These are phyloP conservation scores for Tolypocladium guangdongense DNA, from an alignment of 2,329 filamentous ascomycete genomes.

Conservation along the genomic window DNA sequence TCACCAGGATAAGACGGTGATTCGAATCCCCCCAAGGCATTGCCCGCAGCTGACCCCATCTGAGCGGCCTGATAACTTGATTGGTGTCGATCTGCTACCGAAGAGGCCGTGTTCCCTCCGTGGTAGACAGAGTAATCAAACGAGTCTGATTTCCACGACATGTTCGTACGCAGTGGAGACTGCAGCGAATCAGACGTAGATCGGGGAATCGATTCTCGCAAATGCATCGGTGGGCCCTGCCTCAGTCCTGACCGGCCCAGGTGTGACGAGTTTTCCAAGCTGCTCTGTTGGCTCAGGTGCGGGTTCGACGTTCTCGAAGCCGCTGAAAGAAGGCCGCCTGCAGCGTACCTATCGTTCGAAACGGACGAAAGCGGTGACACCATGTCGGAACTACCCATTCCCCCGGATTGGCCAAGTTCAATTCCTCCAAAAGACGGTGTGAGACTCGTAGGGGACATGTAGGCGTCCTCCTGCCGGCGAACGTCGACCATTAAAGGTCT, in stretches of 20 bases:
- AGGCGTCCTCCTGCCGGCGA: constrained; percentile 51
- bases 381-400: constrained; percentile 41
- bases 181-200: constrained; percentile 47
- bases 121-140: constrained; percentile 47
- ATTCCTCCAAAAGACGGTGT: constrained; percentile 58
- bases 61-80: constrained; percentile 40
- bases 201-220: constrained; percentile 45
- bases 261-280: constrained; percentile 15
- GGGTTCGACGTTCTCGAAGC: constrained; percentile 29
- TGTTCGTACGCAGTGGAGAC: constrained; percentile 46
- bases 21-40: constrained; percentile 37
- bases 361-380: constrained; percentile 46
- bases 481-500: constrained; percentile 60
- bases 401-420: constrained; percentile 45
- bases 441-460: constrained; percentile 55
- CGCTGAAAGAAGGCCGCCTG: constrained; percentile 26
- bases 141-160: constrained; percentile 52
- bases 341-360: constrained; percentile 38
- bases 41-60: constrained; percentile 18
- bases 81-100: constrained; percentile 33
- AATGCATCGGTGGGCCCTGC: constrained; percentile 45
- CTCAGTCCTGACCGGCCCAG: constrained; percentile 35
- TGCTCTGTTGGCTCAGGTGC: constrained; percentile 24
- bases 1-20: constrained; percentile 41
- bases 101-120: constrained; percentile 32